Evolutionary conservation across 352 stramenopile species (phyloP), one percentile per base, ranked within the genome.

Genomic region (Pythium volutum): DNA sequence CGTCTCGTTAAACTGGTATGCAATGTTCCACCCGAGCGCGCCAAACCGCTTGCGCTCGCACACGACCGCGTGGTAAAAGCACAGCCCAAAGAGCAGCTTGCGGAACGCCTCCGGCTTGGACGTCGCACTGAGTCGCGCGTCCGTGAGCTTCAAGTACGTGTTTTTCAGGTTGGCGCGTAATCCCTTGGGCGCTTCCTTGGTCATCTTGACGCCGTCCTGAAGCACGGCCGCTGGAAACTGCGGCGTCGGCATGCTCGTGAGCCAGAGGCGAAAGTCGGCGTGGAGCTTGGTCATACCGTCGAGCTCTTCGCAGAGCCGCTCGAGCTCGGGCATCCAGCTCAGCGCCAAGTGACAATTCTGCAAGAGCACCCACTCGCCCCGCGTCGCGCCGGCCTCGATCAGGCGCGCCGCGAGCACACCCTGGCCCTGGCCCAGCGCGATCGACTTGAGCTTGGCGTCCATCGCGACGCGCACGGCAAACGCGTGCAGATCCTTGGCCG

Each of bases 1-100:
- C 0, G 95, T 98, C 47, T 98, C 92, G 62, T 98, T 98, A 66
- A 98, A 98, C 57, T 97, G 90, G 76, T 98, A 98, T 14, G 93
- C 93, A 31, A 98, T 98, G 66, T 98, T 98, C 95, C 95, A 98
- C 18, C 95, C 95, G 7, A 98, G 65, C 4, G 95, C 87, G 2
- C 95, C 95, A 56, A 98, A 98, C 18, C 96, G 89, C 66, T 97
- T 92, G 50, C 95, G 87, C 77, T 98, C 95, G 64, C 97, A 95
- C 38, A 97, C 85, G 20, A 94, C 77, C 6, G 94, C 94, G 53
- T 97, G 91, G 73, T 88, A 96, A 66, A 96, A 95, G 60, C 81
- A 90, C 9, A 98, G 73, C 0, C 87, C 95, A 60, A 98, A 98
- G 12, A 98, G 68, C 14, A 98, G 68, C 58, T 98, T 98, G n/a